A percentile compares a stretch with the other conserved stretches of the same genome.
These are phyloP conservation scores for Dionaea muscipula DNA, from an alignment of 179 eudicot genomes.

Conservation along the genomic window DNA sequence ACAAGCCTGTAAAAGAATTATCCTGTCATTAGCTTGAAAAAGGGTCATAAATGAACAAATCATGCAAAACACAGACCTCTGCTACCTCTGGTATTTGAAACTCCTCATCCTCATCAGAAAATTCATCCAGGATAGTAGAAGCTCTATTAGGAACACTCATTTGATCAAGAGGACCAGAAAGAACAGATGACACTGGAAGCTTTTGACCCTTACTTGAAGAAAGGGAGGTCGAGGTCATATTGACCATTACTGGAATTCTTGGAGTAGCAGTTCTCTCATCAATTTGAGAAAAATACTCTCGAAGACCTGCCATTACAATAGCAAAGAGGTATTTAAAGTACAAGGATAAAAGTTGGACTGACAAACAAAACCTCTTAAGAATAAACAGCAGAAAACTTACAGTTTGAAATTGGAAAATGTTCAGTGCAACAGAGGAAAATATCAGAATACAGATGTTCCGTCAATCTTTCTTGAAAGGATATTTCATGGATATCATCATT, in stretches of 20 bases:
- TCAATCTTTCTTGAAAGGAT: too few species aligned
- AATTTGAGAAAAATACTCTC: slow-evolving; percentile 87
- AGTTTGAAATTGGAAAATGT: too few species aligned
- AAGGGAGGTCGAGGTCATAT: slow-evolving; percentile 72
- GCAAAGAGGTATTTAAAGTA: neutral
- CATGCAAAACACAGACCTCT: slow-evolving; percentile 39
- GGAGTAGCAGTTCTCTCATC: slow-evolving; percentile 76
- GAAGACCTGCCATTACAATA: slow-evolving; percentile 43
- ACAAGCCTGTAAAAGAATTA: slow-evolving; percentile 61
- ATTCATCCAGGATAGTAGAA: slow-evolving; percentile 71
- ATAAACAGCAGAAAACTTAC: too few species aligned
- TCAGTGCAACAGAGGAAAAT: too few species aligned
- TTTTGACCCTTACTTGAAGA: slow-evolving; percentile 55
- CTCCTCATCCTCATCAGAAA: slow-evolving; percentile 95
- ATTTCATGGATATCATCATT: too few species aligned
- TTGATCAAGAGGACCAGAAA: slow-evolving; percentile 41
- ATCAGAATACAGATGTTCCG: too few species aligned
- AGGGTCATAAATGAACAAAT: slow-evolving; percentile 1
- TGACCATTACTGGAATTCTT: slow-evolving; percentile 93
- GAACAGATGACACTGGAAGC: slow-evolving; percentile 31
- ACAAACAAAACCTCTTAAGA: too few species aligned
- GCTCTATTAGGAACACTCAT: slow-evolving; percentile 50
- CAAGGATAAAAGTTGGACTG: too few species aligned
- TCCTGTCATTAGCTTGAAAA: too few species aligned
- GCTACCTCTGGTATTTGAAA: slow-evolving; percentile 50